Conservation (phyloP, 768 basidiomycete genomes). For the Boletus sp. region DNA sequence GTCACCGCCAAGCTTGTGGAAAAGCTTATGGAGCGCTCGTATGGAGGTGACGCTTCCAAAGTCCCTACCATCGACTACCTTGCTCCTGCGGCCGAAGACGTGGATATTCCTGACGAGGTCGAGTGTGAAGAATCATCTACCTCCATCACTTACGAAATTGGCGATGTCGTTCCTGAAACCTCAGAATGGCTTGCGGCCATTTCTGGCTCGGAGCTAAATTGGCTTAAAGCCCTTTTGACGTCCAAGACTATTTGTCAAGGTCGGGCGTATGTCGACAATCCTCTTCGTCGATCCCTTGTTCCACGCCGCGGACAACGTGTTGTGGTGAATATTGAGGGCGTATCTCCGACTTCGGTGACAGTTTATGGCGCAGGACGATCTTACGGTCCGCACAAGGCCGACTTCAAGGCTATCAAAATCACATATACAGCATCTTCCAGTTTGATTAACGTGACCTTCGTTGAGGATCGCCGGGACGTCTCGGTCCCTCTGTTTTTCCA, state of each 20-base stretch:
- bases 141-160: conserved; percentile 50
- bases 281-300: conserved; percentile 79
- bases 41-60: conserved; percentile 68
- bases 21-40: conserved; percentile 76
- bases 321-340: conserved; percentile 51
- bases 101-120: conserved; percentile 42
- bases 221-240: conserved; percentile 83
- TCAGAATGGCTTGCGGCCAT: conserved; percentile 81
- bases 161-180: conserved; percentile 53
- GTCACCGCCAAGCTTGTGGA: conserved; percentile 76
- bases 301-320: conserved; percentile 82
- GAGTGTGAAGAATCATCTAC: conserved; percentile 41
- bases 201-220: conserved; percentile 77
- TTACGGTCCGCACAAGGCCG: conserved; percentile 63
- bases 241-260: conserved; percentile 88
- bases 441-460: conserved; percentile 69
- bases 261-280: conserved; percentile 82
- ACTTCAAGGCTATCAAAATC: conserved; percentile 85
- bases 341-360: conserved; percentile 54
- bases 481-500: conserved; percentile 79
- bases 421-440: conserved; percentile 50
- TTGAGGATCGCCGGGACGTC: conserved; percentile 75
- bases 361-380: conserved; percentile 82
- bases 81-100: conserved; percentile 46
- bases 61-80: conserved; percentile 89